Evolutionary conservation across 345 rosid genomes (phyloP), one percentile per base, ranked within the genome.

Genomic region (Gossypioides kirkii): DNA sequence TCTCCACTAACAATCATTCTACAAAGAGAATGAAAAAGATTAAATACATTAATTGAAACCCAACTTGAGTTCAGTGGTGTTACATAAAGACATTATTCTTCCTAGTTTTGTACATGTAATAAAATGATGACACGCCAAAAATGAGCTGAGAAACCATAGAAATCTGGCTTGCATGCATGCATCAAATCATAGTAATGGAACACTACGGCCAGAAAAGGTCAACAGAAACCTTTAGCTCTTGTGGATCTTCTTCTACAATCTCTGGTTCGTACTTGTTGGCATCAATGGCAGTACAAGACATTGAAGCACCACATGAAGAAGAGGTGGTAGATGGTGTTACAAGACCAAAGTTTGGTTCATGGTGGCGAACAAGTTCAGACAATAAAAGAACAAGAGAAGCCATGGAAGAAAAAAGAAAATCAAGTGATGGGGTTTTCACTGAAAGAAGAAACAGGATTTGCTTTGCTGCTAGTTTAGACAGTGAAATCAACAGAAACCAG

Each of bases 331-430:
- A 20, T 7, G 45, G 12, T 18, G 50, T 4, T 22, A 2, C 23
- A 42, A 63, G 17, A 23, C 63, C 62, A 17, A 52, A 53, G 59
- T 73, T 64, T 10, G 73, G 60, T 20, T 74, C 72, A 43, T 43
- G 72, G 45, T 66, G 77, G 20, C 77, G 73, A 32, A 74, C 28
- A 32, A 74, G 73, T 59, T 74, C 66, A 67, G 77, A 74, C 73
- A 74, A 66, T 13, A 74, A 7, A 45, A 74, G 77, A 11, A 74
- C 18, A 45, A 74, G 73, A 74, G 77, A 74, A 56, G 75, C 66
- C 80, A 59, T 55, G 76, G 71, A 42, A 43, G n/a, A 53, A n/a
- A 9, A 18, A 10, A 0, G 16, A 22, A 25, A 64, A 20, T 64
- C n/a, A 41, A 64, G 0, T 38, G 17, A 64, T 10, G 6, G 18